These are phyloP conservation scores for Boletus patriciae DNA, from an alignment of 768 basidiomycete genomes.

Conservation along the genomic window DNA sequence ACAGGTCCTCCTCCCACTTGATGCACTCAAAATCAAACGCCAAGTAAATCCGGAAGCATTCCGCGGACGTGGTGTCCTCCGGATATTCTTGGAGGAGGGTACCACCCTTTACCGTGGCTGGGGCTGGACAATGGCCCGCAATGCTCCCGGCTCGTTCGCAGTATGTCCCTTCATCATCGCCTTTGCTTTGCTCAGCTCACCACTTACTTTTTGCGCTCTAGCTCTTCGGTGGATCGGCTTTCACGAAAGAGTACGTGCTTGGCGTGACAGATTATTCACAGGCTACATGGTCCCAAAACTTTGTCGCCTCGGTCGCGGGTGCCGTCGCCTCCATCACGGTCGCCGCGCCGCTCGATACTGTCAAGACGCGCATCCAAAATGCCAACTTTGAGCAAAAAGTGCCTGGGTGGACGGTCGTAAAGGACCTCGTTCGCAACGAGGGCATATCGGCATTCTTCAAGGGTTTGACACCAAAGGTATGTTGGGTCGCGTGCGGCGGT, in stretches of 20 bases:
- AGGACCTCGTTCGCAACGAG: conserved; percentile 85
- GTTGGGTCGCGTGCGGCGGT: conserved; percentile 13
- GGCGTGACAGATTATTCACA: conserved; percentile 86
- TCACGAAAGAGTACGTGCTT: conserved; percentile 91
- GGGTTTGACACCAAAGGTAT: conserved; percentile 93
- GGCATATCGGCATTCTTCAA: conserved; percentile 89
- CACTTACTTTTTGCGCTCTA: conserved; percentile 30
- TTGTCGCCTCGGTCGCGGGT: conserved; percentile 91
- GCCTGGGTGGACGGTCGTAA: conserved; percentile 74
- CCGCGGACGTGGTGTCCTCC: conserved; percentile 87
- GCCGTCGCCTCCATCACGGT: conserved; percentile 95
- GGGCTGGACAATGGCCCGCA: conserved; percentile 99
- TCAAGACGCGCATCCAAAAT: conserved; percentile 98
- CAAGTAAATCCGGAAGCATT: conserved; percentile 99
- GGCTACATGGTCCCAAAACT: conserved; percentile 98
- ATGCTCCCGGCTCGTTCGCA: conserved; percentile 94
- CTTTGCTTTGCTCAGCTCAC: conserved; percentile 1
- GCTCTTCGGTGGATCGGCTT: conserved; percentile 97
- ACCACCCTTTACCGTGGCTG: conserved; percentile 92
- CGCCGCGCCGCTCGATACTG: conserved; percentile 91
- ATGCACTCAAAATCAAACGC: conserved; percentile 97
- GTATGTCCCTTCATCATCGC: conserved; percentile 49
- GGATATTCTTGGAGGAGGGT: conserved; percentile 91
- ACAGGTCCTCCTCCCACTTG: conserved; percentile 89
- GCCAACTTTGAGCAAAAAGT: conserved; percentile 93